Conservation (phyloP, 108 stramenopile species). For the Pseudonitzschia delicatissima region DNA sequence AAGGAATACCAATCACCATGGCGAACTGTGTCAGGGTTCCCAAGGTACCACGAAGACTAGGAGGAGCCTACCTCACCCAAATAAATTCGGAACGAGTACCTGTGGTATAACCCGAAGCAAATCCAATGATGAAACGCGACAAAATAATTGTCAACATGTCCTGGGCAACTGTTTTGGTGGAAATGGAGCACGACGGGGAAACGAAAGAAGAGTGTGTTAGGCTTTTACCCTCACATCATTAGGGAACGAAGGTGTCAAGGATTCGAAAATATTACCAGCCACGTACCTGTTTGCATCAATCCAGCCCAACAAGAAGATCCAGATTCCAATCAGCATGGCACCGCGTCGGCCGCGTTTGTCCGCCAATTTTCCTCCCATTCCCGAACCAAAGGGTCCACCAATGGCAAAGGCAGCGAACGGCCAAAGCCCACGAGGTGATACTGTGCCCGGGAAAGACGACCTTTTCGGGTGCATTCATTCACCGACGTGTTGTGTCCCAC, state of each 20-base stretch:
- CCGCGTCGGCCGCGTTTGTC: conserved; percentile 74
- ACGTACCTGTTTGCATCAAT: conserved; percentile 3
- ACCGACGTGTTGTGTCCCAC: conserved; percentile 84
- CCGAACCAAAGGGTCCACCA: conserved; percentile 83
- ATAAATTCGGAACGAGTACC: conserved; percentile 94
- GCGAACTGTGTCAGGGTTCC: conserved; percentile 97
- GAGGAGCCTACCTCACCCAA: conserved; percentile 93
- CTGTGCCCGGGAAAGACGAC: conserved; percentile 84
- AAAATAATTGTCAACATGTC: conserved; percentile 73
- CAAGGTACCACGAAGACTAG: conserved; percentile 89
- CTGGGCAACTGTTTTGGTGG: conserved; percentile 63
- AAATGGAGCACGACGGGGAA: neutral
- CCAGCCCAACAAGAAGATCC: conserved; percentile 82
- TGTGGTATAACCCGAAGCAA: conserved; percentile 87
- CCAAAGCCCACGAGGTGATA: conserved; percentile 63
- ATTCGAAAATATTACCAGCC: neutral
- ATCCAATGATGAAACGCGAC: conserved; percentile 87
- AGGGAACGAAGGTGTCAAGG: too few species aligned
- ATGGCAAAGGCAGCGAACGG: conserved; percentile 25
- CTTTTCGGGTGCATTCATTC: conserved; percentile 82
- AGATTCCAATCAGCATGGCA: conserved; percentile 68
- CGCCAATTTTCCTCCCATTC: conserved; percentile 62
- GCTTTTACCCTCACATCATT: too few species aligned
- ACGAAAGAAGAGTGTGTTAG: too few species aligned
- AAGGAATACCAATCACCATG: conserved; percentile 90